Evolutionary conservation across 202 grass and related monocot species (phyloP).

Genomic region (Setaria italica): DNA sequence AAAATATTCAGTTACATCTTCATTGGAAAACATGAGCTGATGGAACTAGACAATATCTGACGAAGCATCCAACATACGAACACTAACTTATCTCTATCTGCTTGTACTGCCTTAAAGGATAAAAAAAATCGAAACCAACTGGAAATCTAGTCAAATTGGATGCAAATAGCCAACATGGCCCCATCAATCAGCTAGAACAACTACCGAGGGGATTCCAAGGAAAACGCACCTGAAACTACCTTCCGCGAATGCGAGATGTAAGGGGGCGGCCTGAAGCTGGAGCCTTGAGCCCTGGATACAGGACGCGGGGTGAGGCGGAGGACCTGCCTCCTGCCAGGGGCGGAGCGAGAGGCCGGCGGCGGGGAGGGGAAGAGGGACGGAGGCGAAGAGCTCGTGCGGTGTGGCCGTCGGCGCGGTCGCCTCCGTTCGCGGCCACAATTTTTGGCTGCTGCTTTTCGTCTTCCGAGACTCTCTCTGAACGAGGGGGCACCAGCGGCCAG

Average conservation of each 20-base stretch:
- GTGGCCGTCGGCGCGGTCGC: conserved; percentile 16
- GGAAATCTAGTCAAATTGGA: not conserved
- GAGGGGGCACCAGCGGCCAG: not conserved
- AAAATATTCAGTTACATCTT: not conserved
- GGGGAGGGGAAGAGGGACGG: not conserved
- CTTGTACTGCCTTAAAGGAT: not conserved
- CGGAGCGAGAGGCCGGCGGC: not conserved
- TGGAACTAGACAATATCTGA: not conserved
- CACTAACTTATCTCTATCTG: not conserved
- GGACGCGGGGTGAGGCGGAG: not conserved
- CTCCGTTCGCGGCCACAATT: conserved; percentile 7
- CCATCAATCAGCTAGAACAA: not conserved
- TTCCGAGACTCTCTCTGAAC: not conserved
- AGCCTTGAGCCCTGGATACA: not conserved
- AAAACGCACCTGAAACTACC: not conserved
- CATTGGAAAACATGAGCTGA: not conserved
- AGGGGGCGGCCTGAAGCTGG: not conserved
- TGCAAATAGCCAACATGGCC: not conserved
- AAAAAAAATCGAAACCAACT: not conserved
- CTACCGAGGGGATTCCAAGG: not conserved
- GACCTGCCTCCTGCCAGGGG: not conserved
- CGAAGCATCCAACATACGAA: not conserved
- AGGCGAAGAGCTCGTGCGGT: not conserved
- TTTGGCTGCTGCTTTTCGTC: not conserved
- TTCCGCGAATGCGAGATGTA: conserved; percentile 22